A percentile compares a stretch with the other conserved stretches of the same genome.
These are phyloP conservation scores for Alloascoidea africana DNA, from an alignment of 805 yeast genomes.

Conservation along the genomic window DNA sequence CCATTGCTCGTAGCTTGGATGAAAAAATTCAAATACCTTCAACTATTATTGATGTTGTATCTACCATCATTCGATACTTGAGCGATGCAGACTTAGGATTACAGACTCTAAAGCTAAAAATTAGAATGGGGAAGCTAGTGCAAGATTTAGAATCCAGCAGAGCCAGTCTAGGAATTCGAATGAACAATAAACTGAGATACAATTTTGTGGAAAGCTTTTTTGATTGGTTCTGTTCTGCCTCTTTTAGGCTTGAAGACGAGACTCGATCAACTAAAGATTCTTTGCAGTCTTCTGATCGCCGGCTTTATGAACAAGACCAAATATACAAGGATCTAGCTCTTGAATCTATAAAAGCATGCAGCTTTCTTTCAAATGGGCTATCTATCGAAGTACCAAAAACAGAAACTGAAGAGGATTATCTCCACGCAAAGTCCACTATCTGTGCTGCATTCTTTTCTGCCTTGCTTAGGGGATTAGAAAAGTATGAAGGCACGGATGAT, in stretches of 20 bases:
- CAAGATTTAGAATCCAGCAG: no score
- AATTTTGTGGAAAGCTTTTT: conserved; percentile 10
- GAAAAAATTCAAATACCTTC: conserved; percentile 13
- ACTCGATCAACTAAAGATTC: conserved; percentile 3
- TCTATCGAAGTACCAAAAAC: conserved; percentile 8
- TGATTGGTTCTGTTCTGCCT: conserved; percentile 13
- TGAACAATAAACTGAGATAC: conserved; percentile 10
- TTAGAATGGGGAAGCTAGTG: conserved; percentile 12
- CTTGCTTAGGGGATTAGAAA: conserved; percentile 29
- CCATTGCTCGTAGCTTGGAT: conserved; percentile 24
- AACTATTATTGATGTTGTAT: conserved; percentile 2
- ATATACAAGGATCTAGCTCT: conserved; percentile 9
- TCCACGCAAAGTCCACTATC: conserved; percentile 21
- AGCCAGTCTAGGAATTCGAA: no score
- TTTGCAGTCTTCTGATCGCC: not conserved
- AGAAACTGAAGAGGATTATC: conserved; percentile 19
- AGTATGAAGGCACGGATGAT: conserved; percentile 10
- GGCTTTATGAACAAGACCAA: conserved; percentile 6
- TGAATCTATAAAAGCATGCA: conserved; percentile 9
- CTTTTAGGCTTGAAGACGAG: conserved; percentile 3
- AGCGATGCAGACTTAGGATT: conserved; percentile 10
- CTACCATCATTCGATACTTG: conserved; percentile 6
- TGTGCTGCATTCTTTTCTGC: conserved; percentile 32
- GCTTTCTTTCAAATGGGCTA: conserved; percentile 9
- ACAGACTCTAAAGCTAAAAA: conserved; percentile 8